Evolutionary conservation across 1,284 basidiomycete genomes (phyloP).

Genomic region (Apiotrichum porosum): DNA sequence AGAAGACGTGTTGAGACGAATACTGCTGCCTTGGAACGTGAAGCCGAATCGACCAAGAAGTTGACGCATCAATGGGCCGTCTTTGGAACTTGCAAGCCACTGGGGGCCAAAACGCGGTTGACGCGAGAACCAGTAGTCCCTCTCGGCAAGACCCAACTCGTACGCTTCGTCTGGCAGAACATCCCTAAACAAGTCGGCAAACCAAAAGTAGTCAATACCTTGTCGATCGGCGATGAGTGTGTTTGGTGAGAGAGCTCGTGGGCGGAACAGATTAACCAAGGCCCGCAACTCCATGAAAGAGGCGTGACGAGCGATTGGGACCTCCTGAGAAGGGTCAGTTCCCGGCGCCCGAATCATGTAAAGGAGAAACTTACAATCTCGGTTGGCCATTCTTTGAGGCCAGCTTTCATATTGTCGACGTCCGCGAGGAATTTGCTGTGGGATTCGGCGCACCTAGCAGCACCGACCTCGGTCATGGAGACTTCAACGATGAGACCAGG

Average conservation of each 20-base stretch:
- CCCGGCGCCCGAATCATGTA: background rate
- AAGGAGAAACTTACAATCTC: slow-evolving; percentile 32
- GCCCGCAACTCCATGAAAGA: slow-evolving; percentile 72
- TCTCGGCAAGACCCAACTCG: slow-evolving; percentile 16
- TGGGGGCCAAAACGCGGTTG: background rate
- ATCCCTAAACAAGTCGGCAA: slow-evolving; percentile 58
- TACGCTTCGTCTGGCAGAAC: slow-evolving; percentile 53
- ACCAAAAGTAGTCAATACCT: slow-evolving; percentile 66
- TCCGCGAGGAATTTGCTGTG: slow-evolving; percentile 17
- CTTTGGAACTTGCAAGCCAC: background rate
- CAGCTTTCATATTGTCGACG: slow-evolving; percentile 20
- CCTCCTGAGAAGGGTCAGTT: slow-evolving; percentile 54
- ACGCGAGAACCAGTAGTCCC: background rate
- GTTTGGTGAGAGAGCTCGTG: slow-evolving; percentile 69
- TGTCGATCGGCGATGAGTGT: slow-evolving; percentile 58
- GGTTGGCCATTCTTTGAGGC: slow-evolving; percentile 32
- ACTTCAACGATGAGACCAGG: slow-evolving; percentile 29
- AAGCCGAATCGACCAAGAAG: too few relatives aligned
- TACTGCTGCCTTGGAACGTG: too few relatives aligned
- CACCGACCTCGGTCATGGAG: slow-evolving; percentile 53
- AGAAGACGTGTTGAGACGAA: too few relatives aligned
- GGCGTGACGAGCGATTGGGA: slow-evolving; percentile 79
- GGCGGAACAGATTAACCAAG: slow-evolving; percentile 74
- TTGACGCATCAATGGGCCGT: too few relatives aligned
- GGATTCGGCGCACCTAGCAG: slow-evolving; percentile 48